phyloP scores from a whole-genome alignment of 164 flowering plant genomes.

The Platanus orientalis region DNA sequence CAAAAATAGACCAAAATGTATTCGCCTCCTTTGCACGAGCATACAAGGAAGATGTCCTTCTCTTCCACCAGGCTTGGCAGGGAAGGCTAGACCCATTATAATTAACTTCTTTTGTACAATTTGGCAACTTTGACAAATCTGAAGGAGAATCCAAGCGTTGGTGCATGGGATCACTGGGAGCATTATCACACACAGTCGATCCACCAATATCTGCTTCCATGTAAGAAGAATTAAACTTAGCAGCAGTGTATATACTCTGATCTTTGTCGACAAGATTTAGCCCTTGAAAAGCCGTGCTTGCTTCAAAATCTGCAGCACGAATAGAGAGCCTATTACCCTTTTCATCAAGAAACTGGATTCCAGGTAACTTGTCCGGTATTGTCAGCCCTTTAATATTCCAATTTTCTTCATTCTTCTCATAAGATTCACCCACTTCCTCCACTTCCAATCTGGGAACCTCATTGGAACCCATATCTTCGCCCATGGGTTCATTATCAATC shows the following conservation, averaged over 20 bases:
- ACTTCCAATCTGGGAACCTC: slow-evolving; percentile 19
- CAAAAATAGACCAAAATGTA: slow-evolving; percentile 74
- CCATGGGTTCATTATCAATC: slow-evolving; percentile 31
- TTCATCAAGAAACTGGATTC: slow-evolving; percentile 35
- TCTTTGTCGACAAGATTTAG: slow-evolving; percentile 45
- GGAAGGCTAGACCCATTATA: slow-evolving; percentile 45
- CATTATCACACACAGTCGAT: slow-evolving; percentile 13
- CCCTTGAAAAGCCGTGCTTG: slow-evolving; percentile 29
- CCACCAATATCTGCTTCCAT: slow-evolving; percentile 25
- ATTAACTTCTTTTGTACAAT: slow-evolving; percentile 30
- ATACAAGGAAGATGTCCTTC: slow-evolving; percentile 60
- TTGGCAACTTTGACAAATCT: slow-evolving; percentile 9
- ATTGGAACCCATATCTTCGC: slow-evolving; percentile 15
- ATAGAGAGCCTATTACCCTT: slow-evolving; percentile 32
- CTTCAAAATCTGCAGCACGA: slow-evolving; percentile 35
- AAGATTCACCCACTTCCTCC: slow-evolving; percentile 35
- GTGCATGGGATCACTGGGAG: slow-evolving; percentile 11
- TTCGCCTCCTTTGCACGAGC: slow-evolving; percentile 79
- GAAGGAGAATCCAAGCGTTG: slow-evolving; percentile 14
- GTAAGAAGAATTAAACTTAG: slow-evolving; percentile 24
- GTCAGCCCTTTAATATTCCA: slow-evolving; percentile 32
- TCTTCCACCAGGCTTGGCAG: slow-evolving; percentile 94
- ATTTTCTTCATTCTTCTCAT: slow-evolving; percentile 38
- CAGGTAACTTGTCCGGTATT: slow-evolving; percentile 45
- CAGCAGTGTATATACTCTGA: slow-evolving; percentile 35